Evolutionary conservation across 139 green algal genomes (phyloP), one percentile per base, ranked within the genome.

Genomic region (Chloropicon primus): DNA sequence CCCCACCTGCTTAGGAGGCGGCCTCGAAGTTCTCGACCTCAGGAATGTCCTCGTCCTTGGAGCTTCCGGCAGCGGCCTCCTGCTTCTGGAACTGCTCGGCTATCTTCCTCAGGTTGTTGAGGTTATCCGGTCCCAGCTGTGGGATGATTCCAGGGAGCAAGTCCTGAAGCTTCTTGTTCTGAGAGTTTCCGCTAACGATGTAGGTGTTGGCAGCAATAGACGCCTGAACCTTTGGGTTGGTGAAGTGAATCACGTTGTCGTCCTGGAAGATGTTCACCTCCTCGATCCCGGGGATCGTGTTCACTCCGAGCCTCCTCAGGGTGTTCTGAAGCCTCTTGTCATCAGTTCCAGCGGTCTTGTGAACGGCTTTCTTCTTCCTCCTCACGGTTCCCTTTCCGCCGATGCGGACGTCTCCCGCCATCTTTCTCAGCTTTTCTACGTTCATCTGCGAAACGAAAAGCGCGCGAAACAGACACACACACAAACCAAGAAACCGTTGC

Each of bases 151-250:
- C 86, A n/a, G 90, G 90, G 28, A 96, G 83, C 73, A 96, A 74
- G 27, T 96, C 91, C 73, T 92, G 86, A 71, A 96, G 76, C 81
- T 93, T 75, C 75, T 77, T 77, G n/a, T 27, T 90, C 81, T 93
- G 87, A 2, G 92, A 92, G 24, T 89, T 85, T 0, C 94, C 96
- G 80, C 87, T 95, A 74, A 99, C 93, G 2, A 99, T 95, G 81
- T 96, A 99, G 71, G 96, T 99, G 90, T 99, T 99, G 73, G 96
- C 96, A 5, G 88, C 89, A 76, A 98, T 98, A 74, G 92, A 97
- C 0, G 96, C 96, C 93, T 99, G 96, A 54, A 99, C 88, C 87
- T 98, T 99, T 54, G 96, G 96, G 86, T 97, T 97, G 26, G 85
- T 82, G 85, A 99, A 99, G 83, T 97, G 90, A 41, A 97, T 90